Base-by-base conservation (phyloP, 148 eudicot genomes). In the Amaranthus palmeri region DNA sequence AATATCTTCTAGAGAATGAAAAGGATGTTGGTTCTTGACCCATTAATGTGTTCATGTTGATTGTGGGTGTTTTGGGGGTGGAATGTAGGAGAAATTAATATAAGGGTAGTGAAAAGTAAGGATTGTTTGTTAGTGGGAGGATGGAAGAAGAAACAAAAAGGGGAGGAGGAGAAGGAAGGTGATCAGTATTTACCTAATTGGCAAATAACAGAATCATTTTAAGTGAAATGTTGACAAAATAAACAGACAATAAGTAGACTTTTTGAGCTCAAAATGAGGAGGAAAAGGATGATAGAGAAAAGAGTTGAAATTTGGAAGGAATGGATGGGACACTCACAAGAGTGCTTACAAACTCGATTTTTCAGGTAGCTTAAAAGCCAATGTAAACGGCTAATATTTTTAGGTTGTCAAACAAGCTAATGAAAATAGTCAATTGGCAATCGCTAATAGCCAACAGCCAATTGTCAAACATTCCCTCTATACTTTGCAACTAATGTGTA, bases 1-100 rank as follows among this genome's bases (percentile, higher is more conserved):
- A 86, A 77, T 83, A 88, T 72, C 99, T 88, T 64, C 87, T 85
- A 7, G 99, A 95, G 84, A 90, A 88, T 5, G 99, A 95, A 83
- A 92, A 85, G 42, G 99, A 90, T 47, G 83, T 64, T 56, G 86
- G 90, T 1, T 86, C 88, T 12, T 78, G 85, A 42, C 88, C 82
- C 86, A 87, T 88, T 84, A 91, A 89, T 65, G 96, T 78, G 81
- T 79, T 95, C 98, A 89, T 88, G 67, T 3, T 68, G 66, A 48
- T 62, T 43, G 18, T 7, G 3, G 65, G 50, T 56, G 63, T 44
- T 45, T 53, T 69, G 50, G 13, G 8, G 56, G 2, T 2, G 17
- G 57, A 40, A 36, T 10, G 45, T 59, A 68, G 43, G 50, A 42
- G n/a, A 9, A n/a, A 4, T 45, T 2, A 65, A 36, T 53, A 47